Base-by-base conservation (phyloP, 495 filamentous ascomycete species). In the Lepidopterella palustris region DNA sequence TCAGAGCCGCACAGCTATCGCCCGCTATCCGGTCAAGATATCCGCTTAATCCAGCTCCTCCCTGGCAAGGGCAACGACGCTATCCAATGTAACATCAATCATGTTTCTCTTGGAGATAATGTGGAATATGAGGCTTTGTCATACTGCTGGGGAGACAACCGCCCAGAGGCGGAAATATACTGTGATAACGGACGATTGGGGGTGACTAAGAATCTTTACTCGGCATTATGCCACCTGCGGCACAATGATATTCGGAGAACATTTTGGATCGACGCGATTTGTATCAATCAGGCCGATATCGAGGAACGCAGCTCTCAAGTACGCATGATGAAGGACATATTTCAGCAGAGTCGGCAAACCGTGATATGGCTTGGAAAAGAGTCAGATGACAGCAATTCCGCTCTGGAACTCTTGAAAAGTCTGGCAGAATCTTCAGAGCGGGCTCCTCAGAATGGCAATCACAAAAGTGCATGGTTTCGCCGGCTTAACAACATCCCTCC, bases 191-290 rank as follows among this genome's bases (percentile, higher is more conserved):
- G n/a, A 4, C 13, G 23, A 0, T 21, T 58, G 21, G 21, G 13
- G 20, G 50, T 63, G 10, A 53, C 45, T 10, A 57, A 45, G 10
- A 58, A 53, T 32, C 25, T 58, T 15, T 23, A 21, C 23, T 10
- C 29, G 5, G 54, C 55, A 10, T 40, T 63, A n/a, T 15, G 51
- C 4, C 54, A 39, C 11, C 25, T 58, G 24, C 45, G 55, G 32
- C 21, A 52, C 5, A n/a, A 21, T 4, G 32, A 58, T 13, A 11
- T 6, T 23, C 21, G n/a, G 5, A 51, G 31, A 31, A 29, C 31
- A 13, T 31, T 63, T 8, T 63, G 49, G 61, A 51, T 51, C 8
- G 61, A 59, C 31, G 40, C 31, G 6, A 50, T 63, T 18, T 63
- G 56, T 27, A 63, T 63, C 48, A 55, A 63, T 27, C 56, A 63